These are phyloP conservation scores for Lichtheimia corymbifera DNA, from an alignment of 371 early-diverging fungal genomes.

Conservation along the genomic window DNA sequence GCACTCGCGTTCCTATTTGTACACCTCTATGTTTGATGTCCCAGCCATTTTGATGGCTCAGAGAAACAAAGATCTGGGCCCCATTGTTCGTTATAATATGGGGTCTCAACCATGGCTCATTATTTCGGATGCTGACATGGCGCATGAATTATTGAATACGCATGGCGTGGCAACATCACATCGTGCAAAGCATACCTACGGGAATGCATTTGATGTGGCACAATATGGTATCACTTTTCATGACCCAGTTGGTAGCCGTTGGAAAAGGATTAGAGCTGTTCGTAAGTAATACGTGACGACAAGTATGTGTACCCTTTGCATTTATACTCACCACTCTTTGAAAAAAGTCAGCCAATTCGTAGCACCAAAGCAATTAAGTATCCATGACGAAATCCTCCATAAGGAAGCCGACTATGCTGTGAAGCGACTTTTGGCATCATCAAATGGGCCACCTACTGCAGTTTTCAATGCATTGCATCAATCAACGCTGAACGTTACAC, in stretches of 20 bases:
- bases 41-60: neutral
- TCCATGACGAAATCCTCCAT: neutral
- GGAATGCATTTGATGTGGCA: slow-evolving; percentile 1
- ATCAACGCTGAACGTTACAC: too few relatives aligned
- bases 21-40: neutral
- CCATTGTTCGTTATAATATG: slow-evolving; percentile 12
- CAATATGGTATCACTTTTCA: neutral
- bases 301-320: neutral
- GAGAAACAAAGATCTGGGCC: neutral
- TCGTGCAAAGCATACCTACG: slow-evolving; percentile 10
- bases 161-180: slow-evolving; percentile 11
- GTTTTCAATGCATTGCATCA: too few relatives aligned
- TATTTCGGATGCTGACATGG: slow-evolving; percentile 18
- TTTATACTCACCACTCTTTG: neutral
- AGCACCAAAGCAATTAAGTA: neutral
- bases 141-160: slow-evolving; percentile 20
- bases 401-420: neutral
- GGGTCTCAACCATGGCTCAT: slow-evolving; percentile 22
- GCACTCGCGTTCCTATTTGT: too few relatives aligned
- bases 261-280: slow-evolving; percentile 2
- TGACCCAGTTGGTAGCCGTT: neutral
- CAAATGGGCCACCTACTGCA: neutral
- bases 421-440: neutral
- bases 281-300: neutral
- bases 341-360: neutral